Percentiles rank a stretch among this genome's conserved stretches.
These are phyloP conservation scores for Trypanosoma cruzi DNA, from an alignment of 208 protist genomes.

Conservation along the genomic window DNA sequence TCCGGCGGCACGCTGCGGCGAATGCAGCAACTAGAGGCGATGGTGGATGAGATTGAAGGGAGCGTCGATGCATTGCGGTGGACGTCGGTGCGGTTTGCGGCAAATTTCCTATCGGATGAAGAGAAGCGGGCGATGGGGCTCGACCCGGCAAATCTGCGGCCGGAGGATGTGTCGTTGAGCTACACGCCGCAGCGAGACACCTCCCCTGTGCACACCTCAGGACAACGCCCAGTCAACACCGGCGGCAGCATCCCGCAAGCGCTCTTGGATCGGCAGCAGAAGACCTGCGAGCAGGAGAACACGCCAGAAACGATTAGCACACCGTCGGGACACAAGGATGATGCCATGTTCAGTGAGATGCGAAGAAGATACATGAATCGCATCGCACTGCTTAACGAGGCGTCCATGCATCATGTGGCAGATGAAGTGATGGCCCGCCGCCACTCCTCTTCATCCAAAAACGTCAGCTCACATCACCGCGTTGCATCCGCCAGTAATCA, in stretches of 20 bases:
- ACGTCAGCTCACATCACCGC: not conserved
- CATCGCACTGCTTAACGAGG: constrained; percentile 38
- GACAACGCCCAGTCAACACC: not conserved
- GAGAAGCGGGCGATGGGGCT: constrained; percentile 82
- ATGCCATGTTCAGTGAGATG: constrained; percentile 42
- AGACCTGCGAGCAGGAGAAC: not conserved
- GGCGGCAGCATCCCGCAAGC: not conserved
- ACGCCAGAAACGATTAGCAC: not conserved
- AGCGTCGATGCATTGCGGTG: constrained; percentile 54
- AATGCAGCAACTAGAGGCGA: constrained; percentile 45
- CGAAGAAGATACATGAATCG: constrained; percentile 50
- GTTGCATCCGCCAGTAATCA: not conserved
- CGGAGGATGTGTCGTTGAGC: constrained; percentile 39
- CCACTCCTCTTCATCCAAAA: not conserved
- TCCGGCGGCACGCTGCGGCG: constrained; percentile 19
- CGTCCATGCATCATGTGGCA: not conserved
- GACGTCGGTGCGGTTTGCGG: constrained; percentile 75
- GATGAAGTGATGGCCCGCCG: not conserved
- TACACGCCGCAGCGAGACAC: not conserved
- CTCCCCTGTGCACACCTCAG: not conserved
- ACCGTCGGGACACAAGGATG: not conserved
- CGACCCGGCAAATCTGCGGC: constrained; percentile 63
- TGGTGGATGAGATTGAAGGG: constrained; percentile 44
- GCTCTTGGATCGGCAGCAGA: constrained; percentile 3
- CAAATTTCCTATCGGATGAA: constrained; percentile 67